Evolutionary conservation across 331 rosid species (phyloP).

Genomic region (Quercus phellos): DNA sequence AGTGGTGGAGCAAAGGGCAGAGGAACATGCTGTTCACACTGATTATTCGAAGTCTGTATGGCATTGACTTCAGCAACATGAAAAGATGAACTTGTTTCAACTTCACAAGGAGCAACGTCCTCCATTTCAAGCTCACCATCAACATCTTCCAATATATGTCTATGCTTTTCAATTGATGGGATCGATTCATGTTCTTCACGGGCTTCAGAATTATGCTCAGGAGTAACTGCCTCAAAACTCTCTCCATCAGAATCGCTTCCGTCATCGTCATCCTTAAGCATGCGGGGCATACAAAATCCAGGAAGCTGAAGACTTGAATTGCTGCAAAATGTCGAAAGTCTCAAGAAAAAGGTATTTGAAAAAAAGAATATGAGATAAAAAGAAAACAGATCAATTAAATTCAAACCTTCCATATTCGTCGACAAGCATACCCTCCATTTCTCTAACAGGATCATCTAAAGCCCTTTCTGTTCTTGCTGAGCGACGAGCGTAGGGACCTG

Average conservation of each 20-base stretch:
- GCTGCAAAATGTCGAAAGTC: conserved; percentile 42
- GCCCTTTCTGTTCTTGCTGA: conserved; percentile 80
- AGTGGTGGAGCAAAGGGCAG: conserved; percentile 42
- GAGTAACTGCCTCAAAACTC: conserved; percentile 91
- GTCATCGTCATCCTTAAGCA: conserved; percentile 73
- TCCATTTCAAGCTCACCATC: conserved; percentile 99
- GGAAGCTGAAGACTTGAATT: conserved; percentile 92
- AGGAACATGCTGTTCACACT: conserved; percentile 39
- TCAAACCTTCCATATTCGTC: conserved; percentile 99
- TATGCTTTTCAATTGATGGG: conserved; percentile 54
- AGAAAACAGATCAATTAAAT: conserved; percentile 2
- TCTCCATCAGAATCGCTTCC: conserved; percentile 95
- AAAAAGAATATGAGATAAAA: not conserved
- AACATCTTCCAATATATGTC: conserved; percentile 93
- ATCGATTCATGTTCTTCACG: conserved; percentile 38
- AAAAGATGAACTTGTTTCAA: conserved; percentile 43
- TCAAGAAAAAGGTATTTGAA: conserved; percentile 13
- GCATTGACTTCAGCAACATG: conserved; percentile 33
- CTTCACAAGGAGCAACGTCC: conserved; percentile 89
- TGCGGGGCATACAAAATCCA: conserved; percentile 88
- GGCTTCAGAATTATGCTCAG: conserved; percentile 63
- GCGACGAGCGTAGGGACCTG: conserved; percentile 64
- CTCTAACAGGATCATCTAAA: conserved; percentile 89
- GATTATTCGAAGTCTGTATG: conserved; percentile 23
- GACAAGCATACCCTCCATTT: conserved; percentile 98